Evolutionary conservation across 306 rosid species (phyloP), one percentile per base, ranked within the genome.

Genomic region (Vigna hirtella): DNA sequence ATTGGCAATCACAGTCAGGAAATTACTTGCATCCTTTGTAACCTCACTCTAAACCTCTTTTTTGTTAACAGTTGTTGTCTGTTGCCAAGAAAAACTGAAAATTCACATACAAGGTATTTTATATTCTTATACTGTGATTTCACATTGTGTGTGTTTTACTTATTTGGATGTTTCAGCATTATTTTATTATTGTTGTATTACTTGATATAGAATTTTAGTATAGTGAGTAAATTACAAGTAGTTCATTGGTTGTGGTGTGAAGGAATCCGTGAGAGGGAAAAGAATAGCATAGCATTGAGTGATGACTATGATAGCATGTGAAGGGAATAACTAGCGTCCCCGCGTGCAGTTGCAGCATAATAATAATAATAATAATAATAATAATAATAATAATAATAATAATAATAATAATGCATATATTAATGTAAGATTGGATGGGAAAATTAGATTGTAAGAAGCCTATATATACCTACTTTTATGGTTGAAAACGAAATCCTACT

Each of bases 21-120:
- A 79, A 72, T 79, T 66, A 79, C 86, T 63, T 69, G 52, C 76
- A 57, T 85, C 72, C 88, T 68, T 75, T 48, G 20, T 67, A 30
- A 67, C 81, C 82, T 55, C 75, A 43, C 38, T 68, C 45, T 50
- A 32, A 78, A 79, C 74, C 53, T 78, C 18, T 57, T 32, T 73
- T 55, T 64, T 18, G n/a, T 62, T 40, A 15, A 17, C 15, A 7
- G 2, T 24, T 24, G 2, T 24, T 24, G 1, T 66, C 55, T 42
- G 20, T 40, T 42, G 52, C 52, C 12, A 61, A 11, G 0, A 22
- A 0, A 36, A 36, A 36, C 42, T 36, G 8, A 36, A 36, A 36
- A 36, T 36, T 36, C 9, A 6, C 8, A 36, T 6, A 1, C 10
- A 57, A 24, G 9, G 9, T 24, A 10, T 53, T 17, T 53, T 18